phyloP scores from a whole-genome alignment of 2,329 filamentous ascomycete species.

The Apiospora kogelbergensis region DNA sequence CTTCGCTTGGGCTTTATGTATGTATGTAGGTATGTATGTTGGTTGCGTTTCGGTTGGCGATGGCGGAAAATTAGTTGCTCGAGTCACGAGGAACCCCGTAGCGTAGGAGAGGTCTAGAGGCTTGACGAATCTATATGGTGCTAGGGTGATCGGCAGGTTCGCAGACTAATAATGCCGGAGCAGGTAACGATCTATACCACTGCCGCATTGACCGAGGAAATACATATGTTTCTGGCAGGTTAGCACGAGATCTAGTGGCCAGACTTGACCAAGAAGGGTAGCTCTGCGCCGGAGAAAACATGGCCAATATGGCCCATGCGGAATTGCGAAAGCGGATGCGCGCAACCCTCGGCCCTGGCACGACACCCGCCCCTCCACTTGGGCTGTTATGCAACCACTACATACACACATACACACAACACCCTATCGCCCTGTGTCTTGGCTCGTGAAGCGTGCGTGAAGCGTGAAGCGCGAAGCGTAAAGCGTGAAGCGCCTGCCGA shows the following conservation, averaged over 20 bases:
- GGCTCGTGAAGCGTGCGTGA: too few relatives aligned
- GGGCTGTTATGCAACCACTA: too few relatives aligned
- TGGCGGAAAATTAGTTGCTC: background rate
- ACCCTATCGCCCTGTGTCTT: too few relatives aligned
- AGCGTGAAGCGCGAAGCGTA: too few relatives aligned
- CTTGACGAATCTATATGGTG: background rate
- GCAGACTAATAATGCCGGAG: background rate
- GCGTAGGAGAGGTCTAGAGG: too few relatives aligned
- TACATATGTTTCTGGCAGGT: background rate
- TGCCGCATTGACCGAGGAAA: background rate
- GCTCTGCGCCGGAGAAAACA: background rate
- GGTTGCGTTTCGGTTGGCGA: background rate
- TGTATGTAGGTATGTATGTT: too few relatives aligned
- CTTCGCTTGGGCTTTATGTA: too few relatives aligned
- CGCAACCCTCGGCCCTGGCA: background rate
- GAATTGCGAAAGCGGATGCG: background rate
- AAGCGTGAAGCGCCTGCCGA: too few relatives aligned
- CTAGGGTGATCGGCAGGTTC: background rate
- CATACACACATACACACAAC: too few relatives aligned
- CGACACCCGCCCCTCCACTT: too few relatives aligned
- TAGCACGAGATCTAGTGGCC: background rate
- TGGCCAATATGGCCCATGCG: background rate
- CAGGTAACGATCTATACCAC: background rate
- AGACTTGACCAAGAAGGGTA: background rate
- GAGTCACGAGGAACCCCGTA: too few relatives aligned